A percentile compares a stretch with the other conserved stretches of the same genome.
Evolutionary conservation across 192 early-diverging fungal species (phyloP).

Genomic region (Martensiomyces pterosporus): DNA sequence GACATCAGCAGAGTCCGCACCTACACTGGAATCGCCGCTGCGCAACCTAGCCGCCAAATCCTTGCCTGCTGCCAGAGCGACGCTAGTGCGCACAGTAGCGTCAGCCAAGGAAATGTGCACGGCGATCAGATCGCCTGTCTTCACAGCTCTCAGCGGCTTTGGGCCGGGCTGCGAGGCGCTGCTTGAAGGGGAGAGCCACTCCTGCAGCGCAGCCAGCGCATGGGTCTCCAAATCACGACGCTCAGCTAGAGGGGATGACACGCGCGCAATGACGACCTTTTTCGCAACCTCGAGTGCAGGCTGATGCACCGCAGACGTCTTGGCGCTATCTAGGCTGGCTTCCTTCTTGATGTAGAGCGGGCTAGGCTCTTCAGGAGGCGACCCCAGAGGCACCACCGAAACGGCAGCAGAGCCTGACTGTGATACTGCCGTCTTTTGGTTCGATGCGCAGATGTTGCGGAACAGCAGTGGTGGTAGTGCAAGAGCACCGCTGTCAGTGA

Average conservation of each 20-base stretch:
- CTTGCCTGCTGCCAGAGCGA: conserved; percentile 24
- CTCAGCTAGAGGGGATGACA: conserved; percentile 44
- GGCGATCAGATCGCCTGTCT: conserved; percentile 36
- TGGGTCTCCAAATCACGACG: conserved; percentile 36
- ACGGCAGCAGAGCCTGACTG: too few relatives aligned
- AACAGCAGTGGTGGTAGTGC: conserved; percentile 40
- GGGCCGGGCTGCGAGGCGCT: neutral
- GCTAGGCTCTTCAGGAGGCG: conserved; percentile 15
- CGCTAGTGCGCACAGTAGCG: conserved; percentile 22
- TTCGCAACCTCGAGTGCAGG: conserved; percentile 27
- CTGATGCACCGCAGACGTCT: conserved; percentile 11
- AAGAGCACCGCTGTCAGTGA: conserved; percentile 3
- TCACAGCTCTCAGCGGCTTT: conserved; percentile 26
- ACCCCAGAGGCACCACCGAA: conserved; percentile 21
- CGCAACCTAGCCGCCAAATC: conserved; percentile 20
- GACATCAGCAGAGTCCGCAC: conserved; percentile 9
- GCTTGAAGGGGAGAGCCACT: conserved; percentile 38
- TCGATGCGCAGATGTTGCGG: conserved; percentile 11
- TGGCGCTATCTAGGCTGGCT: neutral
- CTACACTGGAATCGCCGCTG: conserved; percentile 6
- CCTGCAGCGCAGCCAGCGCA: conserved; percentile 30
- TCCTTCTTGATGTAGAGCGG: conserved; percentile 9
- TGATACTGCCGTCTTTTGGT: too few relatives aligned
- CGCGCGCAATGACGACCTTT: conserved; percentile 30
- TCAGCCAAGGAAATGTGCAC: conserved; percentile 32